Evolutionary conservation across 495 filamentous ascomycete species (phyloP), one percentile per base, ranked within the genome.

Genomic region (Annulohypoxylon maeteangense): DNA sequence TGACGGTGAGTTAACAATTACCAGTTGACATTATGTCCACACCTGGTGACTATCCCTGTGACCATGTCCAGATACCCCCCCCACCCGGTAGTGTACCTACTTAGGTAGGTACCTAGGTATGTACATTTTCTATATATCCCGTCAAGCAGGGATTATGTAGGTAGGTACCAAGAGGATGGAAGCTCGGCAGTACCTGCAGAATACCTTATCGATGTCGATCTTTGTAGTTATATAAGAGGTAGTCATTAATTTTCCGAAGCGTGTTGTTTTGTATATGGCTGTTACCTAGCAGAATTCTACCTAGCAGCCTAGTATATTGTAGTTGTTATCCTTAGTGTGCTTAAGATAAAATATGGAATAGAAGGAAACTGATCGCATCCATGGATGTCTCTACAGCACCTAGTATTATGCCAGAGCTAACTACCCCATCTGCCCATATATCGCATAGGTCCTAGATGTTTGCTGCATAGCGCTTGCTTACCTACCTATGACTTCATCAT

Each of bases 141-240:
- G n/a, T 11, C 56, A 62, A 47, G 42, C 62, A 48, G 50, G 59
- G 50, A n/a, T 55, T 25, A n/a, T 20, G 23, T n/a, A n/a, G n/a
- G n/a, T n/a, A n/a, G n/a, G n/a, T 67, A 60, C 69, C 59, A 58
- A 32, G 47, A 64, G 64, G 45, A 42, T 50, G 64, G 69, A 47
- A 62, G 57, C 50, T 18, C 42, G 44, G 63, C 59, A 25, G 69
- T 72, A 72, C 69, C 69, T 72, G 69, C 69, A 72, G 69, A 67
- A 64, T 58, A 60, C 29, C 54, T 60, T 59, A 40, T 6, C 10
- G 1, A 23, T 47, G 65, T 60, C 65, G 65, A 68, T 68, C 65
- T 25, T 16, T 31, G 47, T 45, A 51, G 34, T 1, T 12, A 36
- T 10, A 12, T 7, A 12, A 48, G 55, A 42, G 38, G 50, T 25